Evolutionary conservation across 129 eudicot genomes (phyloP), one percentile per base, ranked within the genome.

Genomic region (Chrysanthemum seticuspe): DNA sequence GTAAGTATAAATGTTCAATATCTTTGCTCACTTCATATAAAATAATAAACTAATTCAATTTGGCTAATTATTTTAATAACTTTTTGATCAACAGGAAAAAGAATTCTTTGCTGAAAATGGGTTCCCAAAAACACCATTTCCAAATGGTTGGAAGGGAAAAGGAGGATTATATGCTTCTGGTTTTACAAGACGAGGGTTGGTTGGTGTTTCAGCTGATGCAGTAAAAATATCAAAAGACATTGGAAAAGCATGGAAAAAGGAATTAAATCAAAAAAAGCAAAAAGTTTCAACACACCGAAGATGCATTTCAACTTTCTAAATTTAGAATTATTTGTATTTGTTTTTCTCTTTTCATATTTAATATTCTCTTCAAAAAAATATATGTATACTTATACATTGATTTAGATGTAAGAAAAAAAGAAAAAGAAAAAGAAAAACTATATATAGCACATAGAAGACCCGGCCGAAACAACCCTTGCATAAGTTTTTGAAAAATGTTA

Each of bases 381-480:
- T 40, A 40, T 40, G 47, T 40, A 3, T 14, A 6, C 0, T 58
- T 19, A 19, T 19, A 19, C 21, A 19, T 19, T 19, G 21, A 19
- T 19, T 19, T 19, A 19, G 21, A 19, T 19, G 21, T 19, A 19
- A 19, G 21, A 19, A 19, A 19, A 19, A 19, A 0, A n/a, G n/a
- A n/a, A 19, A 19, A 19, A 19, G 21, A 19, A 19, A 19, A 19
- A 19, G 21, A 19, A 19, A 19, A 19, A 19, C 21, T 19, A 19
- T 19, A 19, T 48, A 59, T 79, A 65, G 73, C 79, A 65, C 80
- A 68, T 72, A 76, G 74, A 76, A 76, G 69, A 74, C 21, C 78
- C 64, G 85, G 97, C 91, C 91, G 91, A 71, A 67, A 83, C 79
- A 76, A 67, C 92, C 92, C 87, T 74, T 63, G 59, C 74, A 76